Conservation (phyloP, 108 stramenopile genomes). For the Nitzschia inconspicua region DNA sequence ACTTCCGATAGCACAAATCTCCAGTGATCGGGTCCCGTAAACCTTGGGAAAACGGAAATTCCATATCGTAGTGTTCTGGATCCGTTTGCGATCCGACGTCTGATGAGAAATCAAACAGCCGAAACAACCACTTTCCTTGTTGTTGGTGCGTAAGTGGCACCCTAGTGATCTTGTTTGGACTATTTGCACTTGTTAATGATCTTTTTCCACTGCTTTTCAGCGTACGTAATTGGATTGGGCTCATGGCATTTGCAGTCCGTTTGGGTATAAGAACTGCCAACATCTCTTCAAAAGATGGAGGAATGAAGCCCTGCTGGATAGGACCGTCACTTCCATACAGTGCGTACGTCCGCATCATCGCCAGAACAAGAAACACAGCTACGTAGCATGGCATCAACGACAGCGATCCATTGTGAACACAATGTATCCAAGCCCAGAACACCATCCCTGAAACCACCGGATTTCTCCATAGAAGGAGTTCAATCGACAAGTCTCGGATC, state of each 20-base stretch:
- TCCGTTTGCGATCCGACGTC: conserved; percentile 14
- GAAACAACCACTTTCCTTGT: conserved; percentile 18
- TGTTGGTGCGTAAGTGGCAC: conserved; percentile 4
- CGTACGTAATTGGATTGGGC: conserved; percentile 14
- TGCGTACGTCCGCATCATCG: conserved; percentile 36
- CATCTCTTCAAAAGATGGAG: conserved; percentile 44
- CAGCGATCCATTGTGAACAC: conserved; percentile 32
- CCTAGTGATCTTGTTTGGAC: conserved; percentile 16
- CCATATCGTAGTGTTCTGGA: conserved; percentile 45
- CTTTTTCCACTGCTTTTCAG: conserved; percentile 50
- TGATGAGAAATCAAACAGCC: conserved; percentile 21
- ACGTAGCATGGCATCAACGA: conserved; percentile 39
- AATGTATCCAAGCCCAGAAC: conserved; percentile 59
- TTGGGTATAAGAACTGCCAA: too few relatives aligned
- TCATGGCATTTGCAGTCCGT: conserved; percentile 45
- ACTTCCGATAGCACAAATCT: conserved; percentile 35
- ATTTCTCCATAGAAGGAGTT: conserved; percentile 33
- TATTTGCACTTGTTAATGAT: conserved; percentile 58
- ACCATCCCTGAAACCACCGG: conserved; percentile 46
- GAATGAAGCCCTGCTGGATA: conserved; percentile 32
- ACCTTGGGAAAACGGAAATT: conserved; percentile 59
- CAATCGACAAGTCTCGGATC: conserved; percentile 28
- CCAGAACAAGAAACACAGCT: conserved; percentile 35
- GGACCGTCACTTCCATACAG: conserved; percentile 40
- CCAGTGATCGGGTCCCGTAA: conserved; percentile 10